These are phyloP conservation scores for Halenospora varia DNA, from an alignment of 495 filamentous ascomycete species.

Conservation along the genomic window DNA sequence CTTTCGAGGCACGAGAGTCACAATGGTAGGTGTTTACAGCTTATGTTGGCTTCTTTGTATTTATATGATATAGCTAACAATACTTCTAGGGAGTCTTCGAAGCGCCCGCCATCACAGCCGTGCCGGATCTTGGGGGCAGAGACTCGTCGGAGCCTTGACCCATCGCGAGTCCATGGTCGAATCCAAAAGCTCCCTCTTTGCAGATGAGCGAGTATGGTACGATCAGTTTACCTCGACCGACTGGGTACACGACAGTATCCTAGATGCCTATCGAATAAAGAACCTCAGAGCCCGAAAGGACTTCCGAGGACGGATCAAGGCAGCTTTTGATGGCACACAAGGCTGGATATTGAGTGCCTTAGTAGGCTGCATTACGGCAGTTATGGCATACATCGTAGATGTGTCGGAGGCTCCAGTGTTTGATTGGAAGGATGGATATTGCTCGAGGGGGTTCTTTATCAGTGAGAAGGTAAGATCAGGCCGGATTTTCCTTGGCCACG, in stretches of 20 bases:
- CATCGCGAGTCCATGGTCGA: slow-evolving; percentile 43
- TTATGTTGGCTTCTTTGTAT: too few species aligned
- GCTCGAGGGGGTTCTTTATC: slow-evolving; percentile 63
- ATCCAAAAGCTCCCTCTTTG: slow-evolving; percentile 54
- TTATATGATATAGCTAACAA: not conserved
- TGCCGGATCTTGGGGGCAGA: slow-evolving; percentile 55
- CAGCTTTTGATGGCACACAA: slow-evolving; percentile 82
- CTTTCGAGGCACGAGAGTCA: slow-evolving; percentile 46
- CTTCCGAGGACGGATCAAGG: slow-evolving; percentile 69
- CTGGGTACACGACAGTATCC: slow-evolving; percentile 97
- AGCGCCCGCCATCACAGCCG: slow-evolving; percentile 61
- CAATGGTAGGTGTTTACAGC: too few species aligned
- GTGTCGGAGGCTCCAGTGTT: slow-evolving; percentile 79
- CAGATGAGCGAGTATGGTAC: slow-evolving; percentile 94
- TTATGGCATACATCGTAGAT: slow-evolving; percentile 85
- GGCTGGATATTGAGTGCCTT: slow-evolving; percentile 93
- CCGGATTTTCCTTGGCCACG: not conserved
- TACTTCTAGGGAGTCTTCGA: slow-evolving; percentile 37
- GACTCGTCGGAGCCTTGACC: slow-evolving; percentile 45
- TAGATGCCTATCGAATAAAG: slow-evolving; percentile 85
- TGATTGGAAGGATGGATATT: slow-evolving; percentile 89
- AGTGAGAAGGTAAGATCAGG: slow-evolving; percentile 53
- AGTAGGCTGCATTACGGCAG: slow-evolving; percentile 82
- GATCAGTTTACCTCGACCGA: slow-evolving; percentile 98
- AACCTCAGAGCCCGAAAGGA: slow-evolving; percentile 77